These are phyloP conservation scores for Kuraishia hungarica DNA, from an alignment of 805 yeast genomes.

Conservation along the genomic window DNA sequence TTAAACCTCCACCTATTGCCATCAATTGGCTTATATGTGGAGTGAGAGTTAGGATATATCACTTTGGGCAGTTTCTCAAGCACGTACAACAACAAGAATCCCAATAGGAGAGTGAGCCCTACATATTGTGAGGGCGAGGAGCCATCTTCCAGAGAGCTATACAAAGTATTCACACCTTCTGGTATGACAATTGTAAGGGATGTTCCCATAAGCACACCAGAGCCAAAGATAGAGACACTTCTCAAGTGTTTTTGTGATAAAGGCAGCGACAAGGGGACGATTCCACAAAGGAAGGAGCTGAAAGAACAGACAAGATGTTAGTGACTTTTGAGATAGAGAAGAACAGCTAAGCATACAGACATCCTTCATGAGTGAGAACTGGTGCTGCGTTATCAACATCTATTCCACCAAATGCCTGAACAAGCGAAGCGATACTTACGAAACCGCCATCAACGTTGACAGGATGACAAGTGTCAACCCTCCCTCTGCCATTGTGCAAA, in stretches of 20 bases:
- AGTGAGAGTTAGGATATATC: not conserved
- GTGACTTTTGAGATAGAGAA: not conserved
- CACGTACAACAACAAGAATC: conserved; percentile 45
- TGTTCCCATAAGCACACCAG: conserved; percentile 55
- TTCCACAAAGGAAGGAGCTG: conserved; percentile 20
- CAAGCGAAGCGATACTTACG: conserved; percentile 1
- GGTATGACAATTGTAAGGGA: conserved; percentile 54
- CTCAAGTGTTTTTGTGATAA: conserved; percentile 21
- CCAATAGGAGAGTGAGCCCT: conserved; percentile 42
- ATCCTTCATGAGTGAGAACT: too few relatives aligned
- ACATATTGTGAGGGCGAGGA: conserved; percentile 10
- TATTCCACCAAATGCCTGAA: not conserved
- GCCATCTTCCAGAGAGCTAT: conserved; percentile 7
- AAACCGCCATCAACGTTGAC: conserved; percentile 3
- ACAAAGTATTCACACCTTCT: conserved; percentile 48
- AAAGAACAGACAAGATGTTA: not conserved
- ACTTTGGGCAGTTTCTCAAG: conserved; percentile 30
- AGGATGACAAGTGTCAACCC: conserved; percentile 1
- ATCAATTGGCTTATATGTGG: not conserved
- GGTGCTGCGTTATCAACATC: too few relatives aligned
- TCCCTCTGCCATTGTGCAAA: not conserved
- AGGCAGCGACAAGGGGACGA: conserved; percentile 16
- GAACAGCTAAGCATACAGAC: too few relatives aligned
- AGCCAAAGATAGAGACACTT: conserved; percentile 40
- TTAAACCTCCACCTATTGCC: not conserved